Evolutionary conservation across 768 basidiomycete species (phyloP), one percentile per base, ranked within the genome.

Genomic region (Boletus tomentosulus): DNA sequence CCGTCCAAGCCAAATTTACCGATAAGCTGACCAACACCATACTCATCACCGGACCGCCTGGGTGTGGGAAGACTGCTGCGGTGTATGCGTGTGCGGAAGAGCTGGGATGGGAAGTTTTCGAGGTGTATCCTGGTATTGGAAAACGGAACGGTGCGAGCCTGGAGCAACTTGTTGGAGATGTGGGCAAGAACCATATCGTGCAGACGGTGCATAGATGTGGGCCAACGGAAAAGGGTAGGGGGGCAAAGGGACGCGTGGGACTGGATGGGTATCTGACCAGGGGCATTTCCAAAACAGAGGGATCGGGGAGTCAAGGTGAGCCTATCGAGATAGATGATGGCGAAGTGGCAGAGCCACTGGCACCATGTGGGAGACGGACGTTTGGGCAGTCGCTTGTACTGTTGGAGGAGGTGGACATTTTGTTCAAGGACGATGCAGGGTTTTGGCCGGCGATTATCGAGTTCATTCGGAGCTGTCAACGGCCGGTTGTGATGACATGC

Each of bases 51-150:
- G 97, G 97, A 1, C 93, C 92, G 1, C 71, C 79, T 31, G 96
- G 95, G 11, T 78, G 77, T 50, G 97, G 97, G 31, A 99, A 99
- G 74, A 95, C 93, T 6, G 86, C 92, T 2, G 81, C 92, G 22
- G 87, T 97, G 2, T 94, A 97, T 70, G 94, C 96, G 0, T 95
- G 93, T 64, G 92, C 94, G 5, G 83, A 85, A 50, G 96, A 99
- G 71, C 77, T 99, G 33, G 92, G 86, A 13, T 99, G 92, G 91
- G 91, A 95, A 47, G 84, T 98, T 12, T 97, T 98, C 64, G 97
- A 99, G 68, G 93, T 98, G 12, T 89, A 94, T 71, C 91, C 97
- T 25, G 97, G 97, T 3, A 85, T 95, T 48, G 94, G 94, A n/a
- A 89, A 82, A 63, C 82, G 97, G 34, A 89, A 83, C 55, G 90